Percentiles rank a stretch among this genome's conserved stretches.
Conservation (phyloP, 73 alveolate species). For the Tetrahymena thermophila region DNA sequence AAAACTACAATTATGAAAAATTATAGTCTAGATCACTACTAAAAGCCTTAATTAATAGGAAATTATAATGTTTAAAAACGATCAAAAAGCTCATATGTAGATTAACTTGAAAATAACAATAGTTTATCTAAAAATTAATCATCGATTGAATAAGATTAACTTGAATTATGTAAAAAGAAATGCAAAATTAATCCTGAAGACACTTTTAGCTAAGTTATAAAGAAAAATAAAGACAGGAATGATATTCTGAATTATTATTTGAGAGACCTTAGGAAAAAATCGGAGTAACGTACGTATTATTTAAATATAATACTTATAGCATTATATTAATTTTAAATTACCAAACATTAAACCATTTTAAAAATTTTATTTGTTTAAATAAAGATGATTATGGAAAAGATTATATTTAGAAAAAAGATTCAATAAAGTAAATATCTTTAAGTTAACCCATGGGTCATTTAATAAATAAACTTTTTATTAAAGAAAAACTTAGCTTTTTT, state of each 20-base stretch:
- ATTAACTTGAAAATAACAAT: neutral
- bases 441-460: neutral
- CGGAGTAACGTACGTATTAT: neutral
- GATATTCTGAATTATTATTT: neutral
- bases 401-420: neutral
- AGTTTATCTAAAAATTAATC: neutral
- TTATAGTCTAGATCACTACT: neutral
- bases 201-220: neutral
- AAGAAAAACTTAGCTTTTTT: neutral
- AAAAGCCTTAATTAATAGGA: neutral
- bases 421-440: neutral
- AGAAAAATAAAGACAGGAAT: neutral
- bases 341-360: neutral
- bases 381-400: neutral
- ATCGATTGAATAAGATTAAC: neutral
- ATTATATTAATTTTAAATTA: neutral
- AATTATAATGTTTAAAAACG: neutral
- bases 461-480: neutral
- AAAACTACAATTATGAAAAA: neutral
- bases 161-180: neutral
- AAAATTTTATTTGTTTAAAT: neutral
- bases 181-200: neutral
- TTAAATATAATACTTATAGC: neutral
- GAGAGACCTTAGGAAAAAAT: neutral
- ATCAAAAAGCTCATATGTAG: neutral